phyloP scores from a whole-genome alignment of 176 grass and related monocot genomes.

The Elaeis guineensis region DNA sequence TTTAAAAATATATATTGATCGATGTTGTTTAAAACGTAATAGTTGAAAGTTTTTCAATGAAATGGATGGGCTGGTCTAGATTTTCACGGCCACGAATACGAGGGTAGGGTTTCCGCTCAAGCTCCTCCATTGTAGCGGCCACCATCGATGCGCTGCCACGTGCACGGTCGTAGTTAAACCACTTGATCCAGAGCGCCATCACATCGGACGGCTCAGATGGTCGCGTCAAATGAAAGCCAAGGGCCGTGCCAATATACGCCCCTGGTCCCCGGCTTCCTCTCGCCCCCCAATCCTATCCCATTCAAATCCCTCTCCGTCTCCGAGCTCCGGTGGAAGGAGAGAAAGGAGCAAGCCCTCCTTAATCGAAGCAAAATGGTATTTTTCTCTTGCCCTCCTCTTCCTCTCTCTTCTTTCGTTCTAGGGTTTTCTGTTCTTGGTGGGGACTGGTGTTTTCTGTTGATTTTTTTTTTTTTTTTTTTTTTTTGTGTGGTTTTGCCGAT shows the following conservation, averaged over 20 bases:
- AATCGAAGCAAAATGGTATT: constrained; percentile 16
- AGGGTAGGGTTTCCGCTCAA: no score
- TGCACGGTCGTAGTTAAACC: no score
- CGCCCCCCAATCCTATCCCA: not conserved
- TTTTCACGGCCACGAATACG: no score
- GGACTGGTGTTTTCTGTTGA: not conserved
- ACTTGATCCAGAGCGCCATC: no score
- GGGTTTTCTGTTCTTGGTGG: not conserved
- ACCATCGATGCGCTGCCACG: no score
- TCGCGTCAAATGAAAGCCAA: constrained; percentile 27
- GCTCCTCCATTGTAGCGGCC: no score
- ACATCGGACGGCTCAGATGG: constrained; percentile 13
- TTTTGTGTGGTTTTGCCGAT: not conserved
- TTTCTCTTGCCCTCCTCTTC: not conserved
- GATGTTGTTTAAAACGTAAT: no score
- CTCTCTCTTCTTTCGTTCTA: not conserved
- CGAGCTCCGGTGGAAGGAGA: no score
- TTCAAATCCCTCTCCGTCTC: not conserved
- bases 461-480: no score
- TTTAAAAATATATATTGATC: no score
- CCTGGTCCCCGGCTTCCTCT: not conserved
- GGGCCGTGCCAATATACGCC: constrained; percentile 2
- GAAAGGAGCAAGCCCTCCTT: not conserved
- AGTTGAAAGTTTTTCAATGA: no score
- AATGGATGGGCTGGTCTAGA: no score